Base-by-base conservation (phyloP, 2,329 filamentous ascomycete species). In the Nigrospora sphaerica region DNA sequence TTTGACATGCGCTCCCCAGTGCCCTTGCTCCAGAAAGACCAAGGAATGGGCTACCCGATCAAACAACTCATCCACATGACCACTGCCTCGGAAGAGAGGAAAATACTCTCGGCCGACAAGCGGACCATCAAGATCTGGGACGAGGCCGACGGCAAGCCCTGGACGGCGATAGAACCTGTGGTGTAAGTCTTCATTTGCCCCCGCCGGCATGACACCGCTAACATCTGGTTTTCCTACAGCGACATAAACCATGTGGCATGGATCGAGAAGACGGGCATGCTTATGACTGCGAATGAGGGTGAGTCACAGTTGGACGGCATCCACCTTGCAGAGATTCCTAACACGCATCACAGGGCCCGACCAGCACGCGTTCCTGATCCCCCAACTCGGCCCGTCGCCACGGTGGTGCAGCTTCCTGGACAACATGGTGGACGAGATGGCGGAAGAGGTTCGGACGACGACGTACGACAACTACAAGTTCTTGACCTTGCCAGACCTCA, bases 401-500 rank as follows among this genome's bases (percentile, higher is more conserved):
- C 88, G 82, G 59, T 98, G 93, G 93, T 97, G 93, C 62, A 84
- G 87, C 3, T 97, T 97, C 80, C 72, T 98, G 51, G 95, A 98
- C 68, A 96, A 95, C 59, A 81, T 98, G 59, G 93, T 97, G 11
- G 93, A 98, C 70, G 95, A 98, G 67, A 96, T 98, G 89, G 92
- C 92, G 10, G 92, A 97, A 62, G 81, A 85, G 61, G 73, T 77
- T 31, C 77, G 74, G 49, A 85, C 85, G 31, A 85, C 93, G 57
- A 88, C 93, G 11, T 98, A 98, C 72, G 93, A 98, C 69, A 97
- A 98, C 68, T 97, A 92, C 80, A 98, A 97, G 69, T 98, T 98
- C 79, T 74, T 98, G 61, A 95, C 92, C 2, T 67, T 89, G 50
- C 82, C 88, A 38, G 91, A 98, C 64, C 75, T 98, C 45, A 86